These are phyloP conservation scores for Colletotrichum musae DNA, from an alignment of 2,329 filamentous ascomycete genomes.

Conservation along the genomic window DNA sequence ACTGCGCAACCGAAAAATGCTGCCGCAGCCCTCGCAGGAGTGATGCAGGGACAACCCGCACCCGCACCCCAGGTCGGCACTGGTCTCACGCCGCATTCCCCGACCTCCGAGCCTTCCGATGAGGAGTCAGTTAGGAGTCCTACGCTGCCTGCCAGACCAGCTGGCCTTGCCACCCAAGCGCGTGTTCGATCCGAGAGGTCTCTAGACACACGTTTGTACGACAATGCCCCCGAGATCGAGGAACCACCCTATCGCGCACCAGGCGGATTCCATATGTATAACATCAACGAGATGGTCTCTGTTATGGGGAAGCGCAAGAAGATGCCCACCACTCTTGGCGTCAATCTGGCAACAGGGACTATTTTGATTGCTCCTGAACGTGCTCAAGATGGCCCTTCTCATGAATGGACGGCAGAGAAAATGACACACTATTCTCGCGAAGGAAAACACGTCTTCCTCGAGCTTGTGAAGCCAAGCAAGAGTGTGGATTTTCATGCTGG, in stretches of 20 bases:
- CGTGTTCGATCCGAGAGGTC: conserved; percentile 45
- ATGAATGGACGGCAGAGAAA: conserved; percentile 95
- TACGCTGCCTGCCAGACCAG: conserved; percentile 54
- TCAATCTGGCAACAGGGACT: conserved; percentile 88
- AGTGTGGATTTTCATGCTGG: conserved; percentile 97
- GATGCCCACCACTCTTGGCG: conserved; percentile 96
- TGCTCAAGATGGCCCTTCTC: conserved; percentile 83
- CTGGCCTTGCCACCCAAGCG: conserved; percentile 45
- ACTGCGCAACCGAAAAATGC: conserved; percentile 56
- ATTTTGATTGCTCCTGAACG: conserved; percentile 94
- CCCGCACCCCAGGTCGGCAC: conserved; percentile 60
- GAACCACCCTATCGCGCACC: conserved; percentile 57
- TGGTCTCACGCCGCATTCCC: conserved; percentile 53
- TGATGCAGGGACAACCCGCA: conserved; percentile 64
- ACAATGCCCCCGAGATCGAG: conserved; percentile 45
- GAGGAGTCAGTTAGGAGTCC: conserved; percentile 53
- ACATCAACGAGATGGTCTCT: conserved; percentile 98
- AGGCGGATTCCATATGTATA: conserved; percentile 93
- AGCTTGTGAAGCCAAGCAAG: conserved; percentile 91
- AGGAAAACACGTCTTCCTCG: conserved; percentile 97
- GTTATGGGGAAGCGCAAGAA: conserved; percentile 98
- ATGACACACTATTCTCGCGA: conserved; percentile 98
- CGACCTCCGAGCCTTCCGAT: conserved; percentile 47
- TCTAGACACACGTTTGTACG: conserved; percentile 42
- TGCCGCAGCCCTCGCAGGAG: conserved; percentile 68